phyloP scores from a whole-genome alignment of 768 basidiomycete genomes.

The Exidia glandulosa region DNA sequence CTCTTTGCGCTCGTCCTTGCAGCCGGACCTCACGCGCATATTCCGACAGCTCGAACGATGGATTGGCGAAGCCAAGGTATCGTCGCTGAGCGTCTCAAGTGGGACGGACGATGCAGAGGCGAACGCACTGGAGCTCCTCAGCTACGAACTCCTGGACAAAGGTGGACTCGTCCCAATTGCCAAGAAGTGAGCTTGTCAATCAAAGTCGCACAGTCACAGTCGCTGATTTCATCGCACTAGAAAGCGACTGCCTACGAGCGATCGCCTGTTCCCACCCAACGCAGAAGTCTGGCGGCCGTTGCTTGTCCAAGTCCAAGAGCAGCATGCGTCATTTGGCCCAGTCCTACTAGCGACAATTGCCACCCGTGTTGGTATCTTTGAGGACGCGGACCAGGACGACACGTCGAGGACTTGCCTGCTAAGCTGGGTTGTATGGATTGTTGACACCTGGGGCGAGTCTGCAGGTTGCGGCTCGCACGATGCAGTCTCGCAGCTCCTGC shows the following conservation, averaged over 20 bases:
- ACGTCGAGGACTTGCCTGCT: conserved; percentile 40
- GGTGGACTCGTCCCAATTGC: conserved; percentile 75
- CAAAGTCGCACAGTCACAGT: not conserved
- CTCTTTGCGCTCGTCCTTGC: conserved; percentile 41
- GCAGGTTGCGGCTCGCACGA: conserved; percentile 25
- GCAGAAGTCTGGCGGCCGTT: conserved; percentile 51
- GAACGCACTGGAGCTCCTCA: conserved; percentile 57
- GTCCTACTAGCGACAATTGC: conserved; percentile 36
- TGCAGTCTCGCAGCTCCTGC: conserved; percentile 23
- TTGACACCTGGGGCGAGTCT: conserved; percentile 26
- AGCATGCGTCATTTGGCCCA: conserved; percentile 45
- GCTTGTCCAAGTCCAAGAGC: conserved; percentile 40
- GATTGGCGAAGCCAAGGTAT: conserved; percentile 63
- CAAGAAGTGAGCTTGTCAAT: conserved; percentile 49
- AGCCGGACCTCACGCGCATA: conserved; percentile 36
- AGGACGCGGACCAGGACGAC: conserved; percentile 10
- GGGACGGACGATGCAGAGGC: conserved; percentile 31
- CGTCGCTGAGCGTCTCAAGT: conserved; percentile 25
- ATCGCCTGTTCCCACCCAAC: conserved; percentile 41
- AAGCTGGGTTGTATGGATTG: conserved; percentile 59
- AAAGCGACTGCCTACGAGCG: conserved; percentile 38
- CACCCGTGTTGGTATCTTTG: not conserved
- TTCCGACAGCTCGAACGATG: conserved; percentile 64
- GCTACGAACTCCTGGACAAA: conserved; percentile 52
- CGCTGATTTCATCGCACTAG: conserved; percentile 21